Evolutionary conservation across 306 rosid species (phyloP), one percentile per base, ranked within the genome.

Genomic region (Psophocarpus tetragonolobus): DNA sequence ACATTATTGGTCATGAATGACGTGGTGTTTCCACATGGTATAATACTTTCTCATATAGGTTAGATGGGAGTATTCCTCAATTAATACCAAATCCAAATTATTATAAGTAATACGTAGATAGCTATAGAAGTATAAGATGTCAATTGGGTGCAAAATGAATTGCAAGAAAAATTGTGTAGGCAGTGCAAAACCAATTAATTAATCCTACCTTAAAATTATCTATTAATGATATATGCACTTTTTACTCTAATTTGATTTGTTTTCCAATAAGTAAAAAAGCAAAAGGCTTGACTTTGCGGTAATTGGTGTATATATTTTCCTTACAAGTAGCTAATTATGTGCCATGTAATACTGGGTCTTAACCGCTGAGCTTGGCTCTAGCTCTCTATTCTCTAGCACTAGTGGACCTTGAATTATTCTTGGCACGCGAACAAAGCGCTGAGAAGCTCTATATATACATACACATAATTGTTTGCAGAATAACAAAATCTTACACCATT

Each of bases 311-410:
- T 38, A 13, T 23, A 56, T 56, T 57, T 30, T 71, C 67, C 41
- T 71, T 56, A 44, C 51, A 30, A 15, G 54, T 38, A 60, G 30
- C 26, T n/a, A 73, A 63, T 4, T 63, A 79, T 47, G 20, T 27
- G 44, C 48, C 87, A 88, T 82, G 64, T 0, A 80, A 87, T 80
- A 66, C 50, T 35, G 91, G 89, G 83, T 87, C 90, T 8, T 70
- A 6, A 45, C 69, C 63, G 0, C 65, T 38, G 44, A 30, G 20
- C 26, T 45, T 11, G 71, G 17, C 56, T 13, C 2, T 80, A 8
- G 6, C 6, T 12, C 5, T 68, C 4, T 4, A 20, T 60, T 79
- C 35, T 35, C 18, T 51, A 65, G 80, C 80, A 81, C 74, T 4
- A 47, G 24, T 48, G 26, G 26, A 5, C 21, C 83, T 71, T 51